Evolutionary conservation across 208 protist genomes (phyloP).

Genomic region (Crithidia expoeki): DNA sequence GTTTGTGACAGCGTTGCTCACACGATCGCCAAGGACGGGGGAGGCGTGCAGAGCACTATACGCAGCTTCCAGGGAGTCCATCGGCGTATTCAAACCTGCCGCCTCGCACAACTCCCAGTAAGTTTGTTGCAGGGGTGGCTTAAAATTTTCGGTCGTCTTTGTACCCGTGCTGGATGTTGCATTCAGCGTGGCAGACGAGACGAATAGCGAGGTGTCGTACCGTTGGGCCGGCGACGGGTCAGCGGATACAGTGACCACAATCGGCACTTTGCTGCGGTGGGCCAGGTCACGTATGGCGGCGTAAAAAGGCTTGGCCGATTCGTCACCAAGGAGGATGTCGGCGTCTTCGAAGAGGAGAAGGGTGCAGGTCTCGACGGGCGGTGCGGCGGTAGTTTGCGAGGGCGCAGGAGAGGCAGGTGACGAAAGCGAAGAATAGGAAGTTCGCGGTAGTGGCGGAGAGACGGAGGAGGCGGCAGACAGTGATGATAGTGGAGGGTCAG

Average conservation of each 20-base stretch:
- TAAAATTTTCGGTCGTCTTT: too few species aligned
- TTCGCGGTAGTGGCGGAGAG: not conserved
- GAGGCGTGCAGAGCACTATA: conserved; percentile 25
- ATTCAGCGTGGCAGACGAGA: not conserved
- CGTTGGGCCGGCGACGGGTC: conserved; percentile 26
- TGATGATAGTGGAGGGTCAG: not conserved
- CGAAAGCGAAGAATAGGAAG: not conserved
- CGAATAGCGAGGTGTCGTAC: conserved; percentile 27
- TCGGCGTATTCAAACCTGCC: conserved; percentile 24
- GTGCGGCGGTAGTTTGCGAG: conserved; percentile 1
- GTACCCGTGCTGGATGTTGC: not conserved
- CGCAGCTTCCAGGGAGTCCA: conserved; percentile 26
- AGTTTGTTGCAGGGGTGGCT: not conserved
- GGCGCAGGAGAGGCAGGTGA: not conserved
- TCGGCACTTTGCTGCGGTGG: conserved; percentile 76
- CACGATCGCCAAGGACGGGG: conserved; percentile 8
- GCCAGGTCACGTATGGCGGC: conserved; percentile 77
- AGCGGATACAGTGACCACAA: conserved; percentile 75
- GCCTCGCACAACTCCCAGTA: conserved; percentile 28
- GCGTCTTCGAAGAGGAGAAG: conserved; percentile 86
- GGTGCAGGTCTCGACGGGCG: conserved; percentile 32
- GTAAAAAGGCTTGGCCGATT: conserved; percentile 73
- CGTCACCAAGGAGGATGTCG: conserved; percentile 80
- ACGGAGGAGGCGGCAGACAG: not conserved
- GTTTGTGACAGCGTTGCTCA: not conserved